phyloP scores from a whole-genome alignment of 2,329 filamentous ascomycete species.

The Diaporthe caulivora region DNA sequence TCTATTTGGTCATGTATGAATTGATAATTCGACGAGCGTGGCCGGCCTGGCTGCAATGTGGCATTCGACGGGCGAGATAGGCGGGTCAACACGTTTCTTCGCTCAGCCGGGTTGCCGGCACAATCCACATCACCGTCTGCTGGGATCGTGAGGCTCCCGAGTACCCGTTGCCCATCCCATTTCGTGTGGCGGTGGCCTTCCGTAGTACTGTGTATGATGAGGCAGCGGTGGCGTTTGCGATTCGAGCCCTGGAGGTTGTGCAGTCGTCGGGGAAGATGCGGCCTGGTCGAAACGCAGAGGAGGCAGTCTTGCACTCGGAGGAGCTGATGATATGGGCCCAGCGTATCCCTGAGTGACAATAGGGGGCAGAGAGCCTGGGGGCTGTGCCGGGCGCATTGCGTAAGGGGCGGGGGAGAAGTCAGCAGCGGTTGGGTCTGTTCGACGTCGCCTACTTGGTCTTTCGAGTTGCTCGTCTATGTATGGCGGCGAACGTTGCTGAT shows the following conservation, averaged over 20 bases:
- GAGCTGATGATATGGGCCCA: slow-evolving; percentile 35
- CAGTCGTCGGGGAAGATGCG: slow-evolving; percentile 45
- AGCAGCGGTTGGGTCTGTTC: slow-evolving; percentile 53
- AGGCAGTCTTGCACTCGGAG: slow-evolving; percentile 59
- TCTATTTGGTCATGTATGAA: slow-evolving; percentile 18
- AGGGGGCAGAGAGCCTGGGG: slow-evolving; percentile 55
- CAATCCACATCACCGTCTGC: slow-evolving; percentile 7
- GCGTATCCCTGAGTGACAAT: slow-evolving; percentile 46
- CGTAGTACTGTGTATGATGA: slow-evolving; percentile 42
- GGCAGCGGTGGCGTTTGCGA: slow-evolving; percentile 31
- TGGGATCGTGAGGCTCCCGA: slow-evolving; percentile 36
- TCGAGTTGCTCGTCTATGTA: slow-evolving; percentile 53
- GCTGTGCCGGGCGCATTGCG: slow-evolving; percentile 47
- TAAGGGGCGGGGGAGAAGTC: slow-evolving; percentile 55
- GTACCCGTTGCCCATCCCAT: slow-evolving; percentile 53
- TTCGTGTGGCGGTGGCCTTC: slow-evolving; percentile 50
- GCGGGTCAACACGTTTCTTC: not conserved
- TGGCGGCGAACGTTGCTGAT: slow-evolving; percentile 42
- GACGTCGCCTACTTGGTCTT: slow-evolving; percentile 59
- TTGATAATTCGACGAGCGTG: not conserved
- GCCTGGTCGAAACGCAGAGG: slow-evolving; percentile 62
- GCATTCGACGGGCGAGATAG: not conserved
- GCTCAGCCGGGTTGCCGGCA: not conserved
- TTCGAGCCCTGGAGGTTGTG: slow-evolving; percentile 33
- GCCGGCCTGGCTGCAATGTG: not conserved